Conservation (phyloP, 768 basidiomycete genomes). For the Kwoniella sp. region DNA sequence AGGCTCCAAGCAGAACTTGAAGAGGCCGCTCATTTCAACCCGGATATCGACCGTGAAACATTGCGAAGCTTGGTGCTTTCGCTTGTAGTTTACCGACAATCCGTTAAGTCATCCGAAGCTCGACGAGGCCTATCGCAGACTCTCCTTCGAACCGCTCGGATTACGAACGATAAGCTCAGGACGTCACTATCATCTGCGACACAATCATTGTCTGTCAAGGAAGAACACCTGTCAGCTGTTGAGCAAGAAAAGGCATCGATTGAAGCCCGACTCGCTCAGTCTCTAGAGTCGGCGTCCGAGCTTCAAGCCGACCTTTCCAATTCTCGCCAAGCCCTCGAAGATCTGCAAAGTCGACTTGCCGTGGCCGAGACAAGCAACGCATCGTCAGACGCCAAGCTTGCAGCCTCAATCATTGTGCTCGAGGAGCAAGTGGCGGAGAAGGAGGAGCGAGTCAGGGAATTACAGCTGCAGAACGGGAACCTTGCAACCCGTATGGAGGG, state of each 20-base stretch:
- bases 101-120: background rate
- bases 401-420: constrained; percentile 1
- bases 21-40: background rate
- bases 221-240: background rate
- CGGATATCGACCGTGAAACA: constrained; percentile 4
- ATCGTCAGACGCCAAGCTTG: background rate
- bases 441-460: constrained; percentile 10
- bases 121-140: constrained; percentile 8
- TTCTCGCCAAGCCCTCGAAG: background rate
- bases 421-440: constrained; percentile 20
- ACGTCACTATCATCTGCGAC: background rate
- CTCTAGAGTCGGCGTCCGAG: background rate
- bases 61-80: constrained; percentile 8
- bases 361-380: constrained; percentile 2
- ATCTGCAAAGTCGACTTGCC: constrained; percentile 4
- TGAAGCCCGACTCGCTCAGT: constrained; percentile 2
- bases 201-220: background rate
- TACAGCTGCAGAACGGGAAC: constrained; percentile 6
- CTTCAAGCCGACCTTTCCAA: background rate
- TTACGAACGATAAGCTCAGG: background rate
- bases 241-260: constrained; percentile 4
- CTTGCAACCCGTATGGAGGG: constrained; percentile 13
- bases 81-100: constrained; percentile 12
- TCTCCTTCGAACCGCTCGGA: constrained; percentile 2
- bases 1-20: constrained; percentile 7